Conservation (phyloP, 108 stramenopile genomes). For the Cyclotella atomus region DNA sequence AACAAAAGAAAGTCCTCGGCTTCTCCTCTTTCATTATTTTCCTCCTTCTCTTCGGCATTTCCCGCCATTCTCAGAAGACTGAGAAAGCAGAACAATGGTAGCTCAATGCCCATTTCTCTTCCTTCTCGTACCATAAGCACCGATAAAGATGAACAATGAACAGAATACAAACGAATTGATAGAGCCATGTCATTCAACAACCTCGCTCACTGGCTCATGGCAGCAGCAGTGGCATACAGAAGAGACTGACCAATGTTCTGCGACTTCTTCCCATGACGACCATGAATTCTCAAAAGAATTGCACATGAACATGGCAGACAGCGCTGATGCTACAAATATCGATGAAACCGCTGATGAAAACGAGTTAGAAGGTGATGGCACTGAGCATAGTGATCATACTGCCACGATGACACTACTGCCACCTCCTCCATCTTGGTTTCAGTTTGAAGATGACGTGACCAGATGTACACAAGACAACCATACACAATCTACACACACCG, state of each 20-base stretch:
- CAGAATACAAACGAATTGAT: neutral
- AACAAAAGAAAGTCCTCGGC: too few species aligned
- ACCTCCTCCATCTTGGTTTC: constrained; percentile 29
- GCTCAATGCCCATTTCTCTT: neutral
- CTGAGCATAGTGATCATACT: neutral
- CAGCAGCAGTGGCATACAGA: neutral
- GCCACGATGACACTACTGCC: constrained; percentile 18
- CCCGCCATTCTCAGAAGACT: neutral
- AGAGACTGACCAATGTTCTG: neutral
- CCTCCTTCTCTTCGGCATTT: neutral
- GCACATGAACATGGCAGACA: neutral
- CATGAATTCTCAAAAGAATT: neutral
- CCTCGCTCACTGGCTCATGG: constrained; percentile 1
- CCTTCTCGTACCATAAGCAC: neutral
- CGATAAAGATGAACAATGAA: neutral
- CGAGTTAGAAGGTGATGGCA: neutral
- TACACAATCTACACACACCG: neutral
- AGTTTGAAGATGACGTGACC: constrained; percentile 6
- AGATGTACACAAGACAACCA: too few species aligned
- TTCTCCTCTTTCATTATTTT: too few species aligned
- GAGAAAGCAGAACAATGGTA: neutral
- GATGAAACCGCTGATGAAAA: neutral
- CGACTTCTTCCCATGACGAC: constrained; percentile 3
- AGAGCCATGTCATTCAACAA: neutral
- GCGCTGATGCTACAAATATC: neutral